Base-by-base conservation (phyloP, 1,139 yeast genomes). In the Candida smagusa region DNA sequence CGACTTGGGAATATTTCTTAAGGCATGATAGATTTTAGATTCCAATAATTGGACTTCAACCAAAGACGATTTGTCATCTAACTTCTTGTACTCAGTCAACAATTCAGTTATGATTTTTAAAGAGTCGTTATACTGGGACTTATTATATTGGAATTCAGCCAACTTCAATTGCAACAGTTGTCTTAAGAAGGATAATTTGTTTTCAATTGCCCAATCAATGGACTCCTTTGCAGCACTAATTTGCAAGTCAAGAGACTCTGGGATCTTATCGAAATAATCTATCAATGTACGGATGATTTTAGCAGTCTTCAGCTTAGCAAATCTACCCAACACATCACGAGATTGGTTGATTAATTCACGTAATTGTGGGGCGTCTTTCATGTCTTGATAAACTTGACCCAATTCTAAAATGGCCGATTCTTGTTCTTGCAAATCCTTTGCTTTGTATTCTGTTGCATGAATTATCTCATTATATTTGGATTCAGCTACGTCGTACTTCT, bases 11-110 rank as follows among this genome's bases (percentile, higher is more conserved):
- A 87, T 74, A 59, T 94, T 94, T 60, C 97, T 78, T 52, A 94
- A 72, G 22, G 95, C 90, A 60, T 90, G 97, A 61, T 84, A 92
- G 31, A 87, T 88, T 57, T 88, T 84, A 22, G 94, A 77, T 61
- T 94, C 98, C 50, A 92, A 77, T 50, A 94, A 71, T 64, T 92
- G 97, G 29, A 94, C 97, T 58, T 94, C 98, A 8, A 94, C 96
- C 41, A 94, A 76, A 27, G 96, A 87, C 37, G 92, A 83, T 63
- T 94, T 94, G 63, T 94, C 99, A 60, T 94, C 98, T 51, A 94
- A 72, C 58, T 88, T 85, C 66, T 92, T 92, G 61, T 90, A 87
- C 60, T 92, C 97, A 46, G 75, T 72, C 52, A 92, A 72, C 52
- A 94, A 73, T 12, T 74, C 74, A 46, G 81, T 80, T 48, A 89